phyloP scores from a whole-genome alignment of 2,329 filamentous ascomycete species.

The Gliomastix tumulicola region DNA sequence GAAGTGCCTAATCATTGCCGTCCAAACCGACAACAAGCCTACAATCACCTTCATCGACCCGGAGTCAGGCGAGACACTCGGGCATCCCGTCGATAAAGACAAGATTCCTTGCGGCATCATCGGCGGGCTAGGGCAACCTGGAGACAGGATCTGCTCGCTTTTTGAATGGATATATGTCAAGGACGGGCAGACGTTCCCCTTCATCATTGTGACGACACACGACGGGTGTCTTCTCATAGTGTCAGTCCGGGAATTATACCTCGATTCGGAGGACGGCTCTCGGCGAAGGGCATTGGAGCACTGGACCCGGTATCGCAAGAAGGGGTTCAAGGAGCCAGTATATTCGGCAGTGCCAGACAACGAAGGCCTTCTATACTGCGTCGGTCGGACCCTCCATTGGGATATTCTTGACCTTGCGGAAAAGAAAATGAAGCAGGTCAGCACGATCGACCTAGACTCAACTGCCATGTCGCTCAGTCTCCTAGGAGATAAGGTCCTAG shows the following conservation, averaged over 20 bases:
- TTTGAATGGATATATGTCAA: constrained; percentile 57
- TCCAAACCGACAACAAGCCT: constrained; percentile 32
- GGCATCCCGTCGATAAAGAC: constrained; percentile 33
- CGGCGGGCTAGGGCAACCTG: constrained; percentile 45
- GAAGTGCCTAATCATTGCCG: constrained; percentile 46
- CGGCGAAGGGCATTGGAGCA: constrained; percentile 30
- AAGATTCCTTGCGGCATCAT: constrained; percentile 23
- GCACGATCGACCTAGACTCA: constrained; percentile 42
- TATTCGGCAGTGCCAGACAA: constrained; percentile 48
- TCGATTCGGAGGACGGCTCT: constrained; percentile 10
- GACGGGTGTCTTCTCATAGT: constrained; percentile 50
- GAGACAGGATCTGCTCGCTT: constrained; percentile 54
- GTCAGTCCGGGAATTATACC: constrained; percentile 30
- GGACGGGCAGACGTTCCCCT: constrained; percentile 51
- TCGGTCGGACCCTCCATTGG: constrained; percentile 46
- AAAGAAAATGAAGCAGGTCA: constrained; percentile 42
- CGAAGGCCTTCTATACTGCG: constrained; percentile 50
- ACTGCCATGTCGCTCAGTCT: constrained; percentile 42
- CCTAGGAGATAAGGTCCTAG: constrained; percentile 39
- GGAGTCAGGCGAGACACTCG: constrained; percentile 44
- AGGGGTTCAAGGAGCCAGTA: constrained; percentile 36
- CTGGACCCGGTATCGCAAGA: constrained; percentile 45
- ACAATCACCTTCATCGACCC: constrained; percentile 51
- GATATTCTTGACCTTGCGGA: constrained; percentile 42
- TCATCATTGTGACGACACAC: constrained; percentile 53